Evolutionary conservation across 2,329 filamentous ascomycete species (phyloP).

Genomic region (Sphaerulina musiva): DNA sequence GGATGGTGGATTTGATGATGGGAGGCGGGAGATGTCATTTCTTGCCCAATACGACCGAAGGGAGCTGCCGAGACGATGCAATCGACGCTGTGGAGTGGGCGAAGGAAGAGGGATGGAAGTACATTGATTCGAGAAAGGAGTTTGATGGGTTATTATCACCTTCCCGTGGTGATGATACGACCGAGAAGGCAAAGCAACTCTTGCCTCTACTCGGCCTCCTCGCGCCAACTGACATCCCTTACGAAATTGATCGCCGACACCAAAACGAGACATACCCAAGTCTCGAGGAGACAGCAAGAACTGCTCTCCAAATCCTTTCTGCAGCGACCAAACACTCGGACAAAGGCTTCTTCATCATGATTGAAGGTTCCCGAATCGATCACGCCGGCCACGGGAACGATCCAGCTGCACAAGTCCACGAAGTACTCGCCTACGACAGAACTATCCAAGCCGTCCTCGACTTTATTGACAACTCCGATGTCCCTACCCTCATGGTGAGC

Average conservation of each 20-base stretch:
- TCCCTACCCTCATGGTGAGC: conserved; percentile 72
- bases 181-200: conserved; percentile 55
- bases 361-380: conserved; percentile 92
- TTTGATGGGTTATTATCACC: conserved; percentile 56
- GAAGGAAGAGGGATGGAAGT: conserved; percentile 72
- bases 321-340: conserved; percentile 76
- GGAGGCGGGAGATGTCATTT: conserved; percentile 93
- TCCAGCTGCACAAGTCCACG: conserved; percentile 56
- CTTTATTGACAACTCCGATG: conserved; percentile 68
- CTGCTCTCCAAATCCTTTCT: conserved; percentile 71
- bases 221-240: conserved; percentile 76
- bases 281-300: conserved; percentile 81
- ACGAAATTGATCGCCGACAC: conserved; percentile 80
- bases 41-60: conserved; percentile 69
- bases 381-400: conserved; percentile 69
- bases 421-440: conserved; percentile 91
- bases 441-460: conserved; percentile 76
- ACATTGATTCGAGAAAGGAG: conserved; percentile 62
- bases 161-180: conserved; percentile 17
- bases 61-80: conserved; percentile 75
- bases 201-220: conserved; percentile 82
- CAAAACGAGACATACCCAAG: conserved; percentile 77
- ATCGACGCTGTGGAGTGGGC: conserved; percentile 70
- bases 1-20: conserved; percentile 84
- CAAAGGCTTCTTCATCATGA: conserved; percentile 97